Evolutionary conservation across 257 asterid genomes (phyloP), one percentile per base, ranked within the genome.

Genomic region (Fraxinus quadrangulata): DNA sequence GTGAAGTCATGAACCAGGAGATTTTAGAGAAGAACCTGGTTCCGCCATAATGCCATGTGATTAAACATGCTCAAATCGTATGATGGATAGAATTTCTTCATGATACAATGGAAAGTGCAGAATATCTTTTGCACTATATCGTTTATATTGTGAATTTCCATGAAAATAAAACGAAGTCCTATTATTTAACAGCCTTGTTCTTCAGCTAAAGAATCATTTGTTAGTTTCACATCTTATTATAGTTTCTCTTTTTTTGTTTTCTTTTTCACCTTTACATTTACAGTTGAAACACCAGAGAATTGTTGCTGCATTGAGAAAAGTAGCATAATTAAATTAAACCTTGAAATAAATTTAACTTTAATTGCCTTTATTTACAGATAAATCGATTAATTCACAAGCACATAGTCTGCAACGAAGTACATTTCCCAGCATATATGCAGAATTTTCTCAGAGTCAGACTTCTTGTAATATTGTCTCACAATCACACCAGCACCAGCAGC

Each of bases 321-420:
- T 33, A 39, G 72, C 70, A 39, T 65, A 36, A 21, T 56, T 8
- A 17, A 37, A 36, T 24, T 23, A 19, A 49, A 37, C 5, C 4
- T 3, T 13, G 37, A 37, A 33, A 21, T 40, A 33, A 71, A 63
- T 65, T 6, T 26, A 42, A 30, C 12, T 70, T 59, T 21, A 24
- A 63, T 39, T 39, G 68, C 54, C 56, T 80, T 72, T 45, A 21
- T 61, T 70, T 61, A 31, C 79, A 80, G 83, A 47, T 45, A 76
- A 28, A 65, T 37, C 56, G n/a, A 39, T 39, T 14, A 67, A 23
- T 74, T 51, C 79, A 56, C 61, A 23, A 63, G 26, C 47, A 17
- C 77, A 14, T 67, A 23, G 31, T 39, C 12, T 56, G 3, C 67
- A 59, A 8, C 42, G 72, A 10, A 67, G 59, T 72, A 61, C 10